Percentiles rank a stretch among this genome's conserved stretches.
phyloP scores from a whole-genome alignment of 2,329 filamentous ascomycete genomes.

The Aaosphaeria arxii region DNA sequence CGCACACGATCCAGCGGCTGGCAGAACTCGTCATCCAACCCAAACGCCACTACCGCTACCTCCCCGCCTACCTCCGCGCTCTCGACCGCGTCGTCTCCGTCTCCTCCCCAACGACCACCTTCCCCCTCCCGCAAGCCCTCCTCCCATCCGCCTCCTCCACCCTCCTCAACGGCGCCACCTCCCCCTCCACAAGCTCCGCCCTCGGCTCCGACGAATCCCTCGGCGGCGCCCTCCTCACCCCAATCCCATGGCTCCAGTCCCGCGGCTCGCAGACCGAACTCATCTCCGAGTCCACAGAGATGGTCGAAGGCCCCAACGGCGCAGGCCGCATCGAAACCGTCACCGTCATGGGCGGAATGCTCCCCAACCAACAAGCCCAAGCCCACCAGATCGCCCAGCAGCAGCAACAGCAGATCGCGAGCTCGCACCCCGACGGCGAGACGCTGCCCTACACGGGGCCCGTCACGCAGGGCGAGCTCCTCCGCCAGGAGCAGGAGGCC shows the following conservation, averaged over 20 bases:
- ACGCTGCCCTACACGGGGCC: slow-evolving; percentile 34
- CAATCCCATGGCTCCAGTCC: slow-evolving; percentile 78
- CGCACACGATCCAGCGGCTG: slow-evolving; percentile 89
- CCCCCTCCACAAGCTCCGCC: slow-evolving; percentile 31
- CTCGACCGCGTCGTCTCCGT: slow-evolving; percentile 89
- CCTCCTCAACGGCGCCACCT: slow-evolving; percentile 61
- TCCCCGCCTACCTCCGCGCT: slow-evolving; percentile 84
- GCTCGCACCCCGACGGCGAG: slow-evolving; percentile 32
- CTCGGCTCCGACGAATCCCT: slow-evolving; percentile 84
- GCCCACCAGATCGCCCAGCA: slow-evolving; percentile 1
- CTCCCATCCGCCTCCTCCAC: slow-evolving; percentile 46
- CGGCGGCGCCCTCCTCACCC: slow-evolving; percentile 86
- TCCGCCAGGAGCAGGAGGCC: slow-evolving; percentile 82
- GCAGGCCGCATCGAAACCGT: slow-evolving; percentile 78
- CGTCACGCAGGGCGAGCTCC: slow-evolving; percentile 73
- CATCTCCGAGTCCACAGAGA: slow-evolving; percentile 72
- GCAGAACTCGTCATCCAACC: slow-evolving; percentile 81
- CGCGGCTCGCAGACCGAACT: slow-evolving; percentile 56
- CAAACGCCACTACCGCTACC: slow-evolving; percentile 72
- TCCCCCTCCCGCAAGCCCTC: slow-evolving; percentile 73
- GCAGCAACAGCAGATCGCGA: slow-evolving; percentile 24
- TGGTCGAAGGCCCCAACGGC: slow-evolving; percentile 77
- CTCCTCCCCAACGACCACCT: slow-evolving; percentile 74
- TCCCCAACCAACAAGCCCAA: slow-evolving; percentile 2
- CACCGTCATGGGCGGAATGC: slow-evolving; percentile 55